Evolutionary conservation across 2,329 filamentous ascomycete species (phyloP), one percentile per base, ranked within the genome.

Genomic region (Aureobasidium sp.): DNA sequence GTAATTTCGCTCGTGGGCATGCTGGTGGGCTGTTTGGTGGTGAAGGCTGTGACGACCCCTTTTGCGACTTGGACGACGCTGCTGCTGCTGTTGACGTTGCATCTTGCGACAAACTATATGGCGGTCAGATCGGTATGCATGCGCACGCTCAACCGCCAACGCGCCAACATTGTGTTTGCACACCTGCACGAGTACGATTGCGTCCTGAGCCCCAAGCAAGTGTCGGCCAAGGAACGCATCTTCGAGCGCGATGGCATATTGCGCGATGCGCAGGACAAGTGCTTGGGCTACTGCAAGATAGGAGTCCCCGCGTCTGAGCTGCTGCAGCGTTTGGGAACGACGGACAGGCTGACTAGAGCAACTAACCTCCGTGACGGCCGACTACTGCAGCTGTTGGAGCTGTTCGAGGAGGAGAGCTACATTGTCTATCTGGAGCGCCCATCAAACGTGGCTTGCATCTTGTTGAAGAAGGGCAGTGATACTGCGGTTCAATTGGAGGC

Each of bases 1-100:
- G 85, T 96, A 22, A 90, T 99, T 62, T 93, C 90, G 2, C 79
- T 97, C 29, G 65, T 96, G 37, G 94, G 94, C 2, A 91, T 97
- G 83, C 80, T 96, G 77, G 84, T 83, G 15, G 94, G 94, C 0
- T 94, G 87, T 52, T 64, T 96, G 2, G 85, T 96, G 15, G 89
- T 97, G 19, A 88, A 88, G 37, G 79, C 83, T 65, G 84, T 97
- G 24, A 84, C 88, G 57, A 85, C 86, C 53, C 85, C 86, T 61
- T 73, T 79, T 15, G 84, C 86, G 11, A 96, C 94, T 40, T 92
- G 91, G 84, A 78, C 77, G 50, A 79, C 87, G 62, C 85, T 96
- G 76, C 75, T 92, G 0, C 65, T 84, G 2, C 82, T 97, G 22
- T 82, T 97, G 17, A 78, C 84, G 14, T 77, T 89, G 7, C 94